Conservation (phyloP, 1,284 basidiomycete genomes). For the Flammula alnicola region DNA sequence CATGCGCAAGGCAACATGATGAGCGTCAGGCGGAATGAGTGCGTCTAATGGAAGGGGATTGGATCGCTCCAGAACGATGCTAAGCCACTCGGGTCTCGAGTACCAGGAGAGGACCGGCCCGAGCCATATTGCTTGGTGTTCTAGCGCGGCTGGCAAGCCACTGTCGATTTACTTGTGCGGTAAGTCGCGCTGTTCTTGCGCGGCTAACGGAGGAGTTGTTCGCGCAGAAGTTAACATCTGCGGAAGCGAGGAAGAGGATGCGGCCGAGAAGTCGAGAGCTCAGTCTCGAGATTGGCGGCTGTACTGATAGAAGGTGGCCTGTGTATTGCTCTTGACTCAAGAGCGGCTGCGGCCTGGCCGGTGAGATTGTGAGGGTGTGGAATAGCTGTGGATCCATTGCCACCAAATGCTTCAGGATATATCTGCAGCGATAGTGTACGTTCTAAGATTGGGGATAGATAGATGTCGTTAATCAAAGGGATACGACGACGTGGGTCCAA, state of each 20-base stretch:
- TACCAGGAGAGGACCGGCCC: slow-evolving; percentile 24
- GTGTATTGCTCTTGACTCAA: too few species aligned
- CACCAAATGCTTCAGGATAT: too few species aligned
- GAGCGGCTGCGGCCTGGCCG: background rate
- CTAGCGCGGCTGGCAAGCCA: slow-evolving; percentile 21
- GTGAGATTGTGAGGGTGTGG: background rate
- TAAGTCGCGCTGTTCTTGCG: slow-evolving; percentile 13
- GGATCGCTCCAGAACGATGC: slow-evolving; percentile 21
- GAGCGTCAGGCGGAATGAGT: slow-evolving; percentile 18
- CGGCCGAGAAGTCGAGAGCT: slow-evolving; percentile 8
- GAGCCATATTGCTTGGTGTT: slow-evolving; percentile 18
- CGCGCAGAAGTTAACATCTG: slow-evolving; percentile 5
- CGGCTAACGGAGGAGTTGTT: slow-evolving; percentile 5
- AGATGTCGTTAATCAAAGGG: too few species aligned
- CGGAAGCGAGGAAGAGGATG: slow-evolving; percentile 20
- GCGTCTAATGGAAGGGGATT: slow-evolving; percentile 20
- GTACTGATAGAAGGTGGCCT: too few species aligned
- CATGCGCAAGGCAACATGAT: background rate
- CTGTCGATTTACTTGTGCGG: slow-evolving; percentile 20
- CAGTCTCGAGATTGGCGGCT: background rate
- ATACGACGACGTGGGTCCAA: too few species aligned
- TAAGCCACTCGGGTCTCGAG: slow-evolving; percentile 19
- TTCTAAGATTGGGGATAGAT: too few species aligned
- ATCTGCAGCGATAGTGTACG: too few species aligned
- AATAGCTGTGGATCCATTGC: too few species aligned